phyloP scores from a whole-genome alignment of 495 filamentous ascomycete species.

The Penicillium ochrochloron region DNA sequence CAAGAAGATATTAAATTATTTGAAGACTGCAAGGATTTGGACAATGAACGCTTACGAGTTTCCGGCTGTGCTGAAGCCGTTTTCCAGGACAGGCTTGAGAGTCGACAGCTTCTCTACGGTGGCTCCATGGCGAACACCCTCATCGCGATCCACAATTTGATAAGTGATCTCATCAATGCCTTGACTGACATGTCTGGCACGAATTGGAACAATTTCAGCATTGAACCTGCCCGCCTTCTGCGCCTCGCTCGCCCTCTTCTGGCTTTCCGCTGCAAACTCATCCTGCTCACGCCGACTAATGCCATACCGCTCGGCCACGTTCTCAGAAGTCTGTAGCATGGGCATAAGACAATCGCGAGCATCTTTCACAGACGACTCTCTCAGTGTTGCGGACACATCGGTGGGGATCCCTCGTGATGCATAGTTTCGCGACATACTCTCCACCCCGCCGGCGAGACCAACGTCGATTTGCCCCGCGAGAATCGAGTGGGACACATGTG shows the following conservation, averaged over 20 bases:
- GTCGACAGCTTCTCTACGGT: slow-evolving; percentile 74
- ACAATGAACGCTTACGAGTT: slow-evolving; percentile 30
- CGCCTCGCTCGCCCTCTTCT: slow-evolving; percentile 72
- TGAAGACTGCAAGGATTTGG: no score
- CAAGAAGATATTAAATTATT: not conserved
- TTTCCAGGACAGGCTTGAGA: slow-evolving; percentile 81
- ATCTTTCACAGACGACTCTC: slow-evolving; percentile 63
- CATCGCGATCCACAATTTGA: slow-evolving; percentile 75
- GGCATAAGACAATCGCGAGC: slow-evolving; percentile 76
- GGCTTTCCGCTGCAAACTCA: slow-evolving; percentile 76
- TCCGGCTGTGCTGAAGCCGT: slow-evolving; percentile 78
- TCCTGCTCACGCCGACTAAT: slow-evolving; percentile 75
- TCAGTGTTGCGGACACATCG: slow-evolving; percentile 64
- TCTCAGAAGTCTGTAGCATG: slow-evolving; percentile 91
- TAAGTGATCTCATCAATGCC: slow-evolving; percentile 69
- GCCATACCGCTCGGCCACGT: slow-evolving; percentile 80
- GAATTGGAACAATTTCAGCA: slow-evolving; percentile 83
- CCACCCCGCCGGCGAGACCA: slow-evolving; percentile 79
- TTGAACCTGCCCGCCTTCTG: slow-evolving; percentile 83
- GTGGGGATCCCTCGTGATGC: slow-evolving; percentile 70
- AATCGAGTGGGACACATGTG: slow-evolving; percentile 85
- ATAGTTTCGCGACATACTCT: slow-evolving; percentile 76
- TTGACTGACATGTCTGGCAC: slow-evolving; percentile 66
- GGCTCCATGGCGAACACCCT: slow-evolving; percentile 80
- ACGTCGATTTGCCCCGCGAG: slow-evolving; percentile 72